Conservation (phyloP, 208 protist genomes). For the Porcisia hertigi region DNA sequence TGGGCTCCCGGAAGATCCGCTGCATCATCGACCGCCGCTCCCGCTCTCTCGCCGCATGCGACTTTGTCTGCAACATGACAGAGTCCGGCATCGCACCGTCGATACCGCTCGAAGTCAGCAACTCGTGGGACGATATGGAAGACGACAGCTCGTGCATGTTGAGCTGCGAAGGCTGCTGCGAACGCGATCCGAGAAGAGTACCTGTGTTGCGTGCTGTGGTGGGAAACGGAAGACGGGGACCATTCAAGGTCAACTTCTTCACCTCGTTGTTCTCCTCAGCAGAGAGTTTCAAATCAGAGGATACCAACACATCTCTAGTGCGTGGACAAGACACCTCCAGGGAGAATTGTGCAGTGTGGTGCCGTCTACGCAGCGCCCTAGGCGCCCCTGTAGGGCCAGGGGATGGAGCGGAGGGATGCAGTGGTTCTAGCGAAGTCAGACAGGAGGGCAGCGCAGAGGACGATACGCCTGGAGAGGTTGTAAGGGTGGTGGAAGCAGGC, state of each 20-base stretch:
- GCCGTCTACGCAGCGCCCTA: not conserved
- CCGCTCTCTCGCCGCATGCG: not conserved
- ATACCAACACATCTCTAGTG: not conserved
- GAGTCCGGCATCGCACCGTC: not conserved
- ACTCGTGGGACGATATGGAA: not conserved
- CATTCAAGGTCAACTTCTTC: not conserved
- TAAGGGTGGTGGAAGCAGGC: not conserved
- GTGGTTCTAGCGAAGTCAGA: not conserved
- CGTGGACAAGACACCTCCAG: constrained; percentile 5
- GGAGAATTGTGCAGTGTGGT: not conserved
- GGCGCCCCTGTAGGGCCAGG: not conserved
- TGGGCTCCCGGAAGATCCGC: constrained; percentile 14
- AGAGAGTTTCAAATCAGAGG: not conserved
- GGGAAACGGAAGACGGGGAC: not conserved
- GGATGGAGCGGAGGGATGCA: not conserved
- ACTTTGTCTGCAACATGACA: not conserved
- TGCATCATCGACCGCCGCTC: constrained; percentile 5
- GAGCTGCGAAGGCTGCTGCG: not conserved
- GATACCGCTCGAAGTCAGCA: not conserved
- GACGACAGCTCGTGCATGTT: not conserved
- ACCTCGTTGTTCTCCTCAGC: constrained; percentile 1
- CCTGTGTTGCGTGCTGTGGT: not conserved
- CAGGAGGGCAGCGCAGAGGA: not conserved
- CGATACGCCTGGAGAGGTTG: not conserved
- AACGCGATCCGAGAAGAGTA: not conserved